These are phyloP conservation scores for Quercus cerris DNA, from an alignment of 306 rosid genomes.

Conservation along the genomic window DNA sequence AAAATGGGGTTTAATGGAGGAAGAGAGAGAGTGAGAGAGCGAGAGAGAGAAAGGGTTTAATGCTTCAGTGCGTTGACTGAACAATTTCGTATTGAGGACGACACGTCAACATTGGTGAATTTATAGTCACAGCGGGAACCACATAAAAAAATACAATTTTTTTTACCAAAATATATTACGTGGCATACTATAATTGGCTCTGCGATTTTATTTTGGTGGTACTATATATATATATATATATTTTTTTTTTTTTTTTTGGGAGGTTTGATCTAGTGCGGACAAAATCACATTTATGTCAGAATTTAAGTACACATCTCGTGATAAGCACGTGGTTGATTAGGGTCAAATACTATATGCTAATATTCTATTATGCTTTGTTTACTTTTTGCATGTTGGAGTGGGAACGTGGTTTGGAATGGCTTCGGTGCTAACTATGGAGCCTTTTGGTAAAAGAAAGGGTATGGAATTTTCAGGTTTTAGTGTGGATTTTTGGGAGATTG, in stretches of 20 bases:
- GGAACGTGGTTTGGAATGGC: background rate
- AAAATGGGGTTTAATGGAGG: background rate
- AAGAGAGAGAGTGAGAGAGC: too few relatives aligned
- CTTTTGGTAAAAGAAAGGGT: too few relatives aligned
- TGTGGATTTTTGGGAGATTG: background rate
- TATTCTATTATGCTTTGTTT: background rate
- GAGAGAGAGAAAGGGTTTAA: background rate
- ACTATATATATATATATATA: too few relatives aligned
- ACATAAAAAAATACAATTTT: too few relatives aligned
- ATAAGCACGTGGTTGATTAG: background rate
- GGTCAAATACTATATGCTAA: background rate
- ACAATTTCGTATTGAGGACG: background rate
- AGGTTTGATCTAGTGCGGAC: too few relatives aligned
- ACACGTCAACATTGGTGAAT: slow-evolving; percentile 27
- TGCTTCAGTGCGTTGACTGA: slow-evolving; percentile 10
- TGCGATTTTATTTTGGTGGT: background rate
- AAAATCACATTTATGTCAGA: too few relatives aligned
- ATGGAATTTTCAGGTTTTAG: too few relatives aligned
- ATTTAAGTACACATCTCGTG: too few relatives aligned
- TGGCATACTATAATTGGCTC: background rate
- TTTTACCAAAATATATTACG: background rate
- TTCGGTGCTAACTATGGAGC: background rate
- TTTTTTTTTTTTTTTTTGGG: too few relatives aligned
- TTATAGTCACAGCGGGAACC: background rate
- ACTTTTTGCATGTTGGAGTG: background rate